These are phyloP conservation scores for Notholithocarpus densiflorus DNA, from an alignment of 306 rosid genomes.

Conservation along the genomic window DNA sequence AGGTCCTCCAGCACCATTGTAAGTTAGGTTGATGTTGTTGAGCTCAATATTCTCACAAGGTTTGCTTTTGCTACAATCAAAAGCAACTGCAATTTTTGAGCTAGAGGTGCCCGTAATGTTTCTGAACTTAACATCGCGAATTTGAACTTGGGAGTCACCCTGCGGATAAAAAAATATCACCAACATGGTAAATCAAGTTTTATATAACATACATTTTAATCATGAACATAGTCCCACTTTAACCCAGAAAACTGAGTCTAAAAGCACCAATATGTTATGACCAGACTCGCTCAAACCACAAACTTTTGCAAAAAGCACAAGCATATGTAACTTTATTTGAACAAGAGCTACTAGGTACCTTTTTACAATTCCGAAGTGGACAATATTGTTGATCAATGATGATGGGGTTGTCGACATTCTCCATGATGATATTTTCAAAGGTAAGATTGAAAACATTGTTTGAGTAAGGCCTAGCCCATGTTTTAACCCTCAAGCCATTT, in stretches of 20 bases:
- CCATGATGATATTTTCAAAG: conserved; percentile 10
- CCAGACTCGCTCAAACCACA: no score
- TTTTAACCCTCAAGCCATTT: conserved; percentile 38
- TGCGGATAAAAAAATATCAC: neutral
- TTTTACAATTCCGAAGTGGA: conserved; percentile 1
- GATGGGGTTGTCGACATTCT: conserved; percentile 26
- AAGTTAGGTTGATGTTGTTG: neutral
- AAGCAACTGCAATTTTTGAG: conserved; percentile 3
- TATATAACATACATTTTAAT: neutral
- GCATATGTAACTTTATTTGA: no score
- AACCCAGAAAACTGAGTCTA: no score
- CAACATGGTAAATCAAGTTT: neutral
- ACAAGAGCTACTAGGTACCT: neutral
- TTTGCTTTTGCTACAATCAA: conserved; percentile 18
- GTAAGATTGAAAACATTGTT: conserved; percentile 13
- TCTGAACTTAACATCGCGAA: conserved; percentile 15
- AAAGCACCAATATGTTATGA: no score
- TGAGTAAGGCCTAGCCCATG: conserved; percentile 22
- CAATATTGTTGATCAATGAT: conserved; percentile 47
- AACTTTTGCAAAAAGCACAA: no score
- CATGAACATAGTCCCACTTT: no score
- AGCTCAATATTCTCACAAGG: conserved; percentile 26
- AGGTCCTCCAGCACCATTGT: neutral
- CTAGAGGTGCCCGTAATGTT: conserved; percentile 29
- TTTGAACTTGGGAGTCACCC: conserved; percentile 14